A percentile compares a stretch with the other conserved stretches of the same genome.
Conservation (phyloP, 2,329 filamentous ascomycete genomes). For the Neofusicoccum ribis region DNA sequence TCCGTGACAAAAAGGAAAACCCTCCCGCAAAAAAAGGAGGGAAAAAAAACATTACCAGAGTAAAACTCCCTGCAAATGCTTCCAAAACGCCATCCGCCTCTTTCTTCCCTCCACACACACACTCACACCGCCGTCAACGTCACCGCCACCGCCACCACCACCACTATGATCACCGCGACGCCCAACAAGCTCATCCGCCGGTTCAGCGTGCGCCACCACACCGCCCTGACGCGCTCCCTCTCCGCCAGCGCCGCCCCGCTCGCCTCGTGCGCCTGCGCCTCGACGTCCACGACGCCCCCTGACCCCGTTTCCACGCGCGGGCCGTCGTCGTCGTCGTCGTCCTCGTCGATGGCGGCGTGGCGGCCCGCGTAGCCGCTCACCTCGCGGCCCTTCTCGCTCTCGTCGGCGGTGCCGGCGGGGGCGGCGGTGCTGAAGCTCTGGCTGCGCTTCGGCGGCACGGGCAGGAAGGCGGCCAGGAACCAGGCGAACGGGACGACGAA, state of each 20-base stretch:
- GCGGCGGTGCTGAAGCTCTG: too few relatives aligned
- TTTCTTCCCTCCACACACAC: too few relatives aligned
- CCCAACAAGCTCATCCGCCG: conserved; percentile 9
- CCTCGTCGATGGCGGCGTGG: too few relatives aligned
- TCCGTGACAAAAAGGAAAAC: background rate
- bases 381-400: background rate
- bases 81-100: background rate
- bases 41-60: background rate
- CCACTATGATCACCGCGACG: background rate
- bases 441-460: background rate
- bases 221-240: background rate
- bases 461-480: conserved; percentile 15
- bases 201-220: conserved; percentile 14
- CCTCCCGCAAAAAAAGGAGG: background rate
- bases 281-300: background rate
- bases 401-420: too few relatives aligned
- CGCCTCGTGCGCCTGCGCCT: background rate
- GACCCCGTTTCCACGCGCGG: background rate
- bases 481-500: conserved; percentile 16
- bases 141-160: conserved; percentile 7
- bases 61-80: background rate
- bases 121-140: background rate
- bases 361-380: too few relatives aligned
- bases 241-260: background rate
- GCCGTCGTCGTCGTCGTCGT: background rate